phyloP scores from a whole-genome alignment of 1,284 basidiomycete species.

The Trichosporon sp. region DNA sequence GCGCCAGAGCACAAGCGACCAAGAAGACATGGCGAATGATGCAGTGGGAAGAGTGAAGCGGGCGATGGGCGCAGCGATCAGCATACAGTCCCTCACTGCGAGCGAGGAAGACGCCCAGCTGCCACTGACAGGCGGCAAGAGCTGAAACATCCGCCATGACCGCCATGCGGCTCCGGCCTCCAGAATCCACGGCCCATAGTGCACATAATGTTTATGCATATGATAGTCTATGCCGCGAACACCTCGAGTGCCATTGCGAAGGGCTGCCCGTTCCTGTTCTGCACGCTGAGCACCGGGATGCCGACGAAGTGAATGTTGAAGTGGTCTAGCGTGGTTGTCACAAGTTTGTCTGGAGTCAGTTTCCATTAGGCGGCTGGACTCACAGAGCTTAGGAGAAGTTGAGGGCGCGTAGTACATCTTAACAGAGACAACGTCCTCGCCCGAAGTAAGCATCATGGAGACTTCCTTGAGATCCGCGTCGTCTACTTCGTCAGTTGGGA shows the following conservation, averaged over 20 bases:
- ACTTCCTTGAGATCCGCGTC: neutral
- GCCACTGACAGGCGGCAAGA: neutral
- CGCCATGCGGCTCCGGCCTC: no score
- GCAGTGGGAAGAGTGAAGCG: neutral
- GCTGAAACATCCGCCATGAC: neutral
- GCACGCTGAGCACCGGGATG: neutral
- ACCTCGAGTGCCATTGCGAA: conserved; percentile 15
- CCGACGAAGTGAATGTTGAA: neutral
- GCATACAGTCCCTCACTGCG: neutral
- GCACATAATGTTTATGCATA: neutral
- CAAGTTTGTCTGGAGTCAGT: neutral
- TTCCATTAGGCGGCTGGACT: neutral
- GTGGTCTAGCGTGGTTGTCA: neutral
- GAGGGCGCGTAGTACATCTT: neutral
- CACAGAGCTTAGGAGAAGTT: neutral
- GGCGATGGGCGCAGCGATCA: neutral
- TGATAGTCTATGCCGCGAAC: conserved; percentile 4
- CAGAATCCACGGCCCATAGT: no score
- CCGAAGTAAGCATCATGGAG: neutral
- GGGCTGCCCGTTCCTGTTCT: neutral
- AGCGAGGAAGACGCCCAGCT: neutral
- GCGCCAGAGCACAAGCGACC: conserved; percentile 3
- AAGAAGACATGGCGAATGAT: neutral
- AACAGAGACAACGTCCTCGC: neutral
- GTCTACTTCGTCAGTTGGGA: neutral